Evolutionary conservation across 2,329 filamentous ascomycete species (phyloP).

Genomic region (Aureobasidium namibiae): DNA sequence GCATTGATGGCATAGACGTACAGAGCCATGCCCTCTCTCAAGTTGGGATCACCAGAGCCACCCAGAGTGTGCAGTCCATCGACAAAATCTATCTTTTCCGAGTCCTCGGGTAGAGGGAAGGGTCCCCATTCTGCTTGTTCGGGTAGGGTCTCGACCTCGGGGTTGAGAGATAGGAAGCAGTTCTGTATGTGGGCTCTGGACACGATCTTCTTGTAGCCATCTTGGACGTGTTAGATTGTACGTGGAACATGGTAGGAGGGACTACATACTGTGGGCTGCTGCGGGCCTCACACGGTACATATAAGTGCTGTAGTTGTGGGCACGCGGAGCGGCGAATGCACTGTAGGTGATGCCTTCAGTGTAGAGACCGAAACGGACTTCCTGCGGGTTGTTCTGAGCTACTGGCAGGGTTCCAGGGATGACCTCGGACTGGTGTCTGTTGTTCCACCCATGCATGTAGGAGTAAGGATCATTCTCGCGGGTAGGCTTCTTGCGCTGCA

Average conservation of each 20-base stretch:
- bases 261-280: slow-evolving; percentile 32
- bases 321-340: slow-evolving; percentile 36
- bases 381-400: slow-evolving; percentile 36
- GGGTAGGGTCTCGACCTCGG: slow-evolving; percentile 39
- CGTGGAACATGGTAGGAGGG: slow-evolving; percentile 15
- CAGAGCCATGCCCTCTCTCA: slow-evolving; percentile 41
- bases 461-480: slow-evolving; percentile 31
- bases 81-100: slow-evolving; percentile 38
- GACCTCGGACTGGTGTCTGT: slow-evolving; percentile 33
- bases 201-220: slow-evolving; percentile 16
- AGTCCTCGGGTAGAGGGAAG: slow-evolving; percentile 30
- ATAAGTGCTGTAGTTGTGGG: slow-evolving; percentile 36
- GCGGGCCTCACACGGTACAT: slow-evolving; percentile 38
- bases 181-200: slow-evolving; percentile 27
- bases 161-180: slow-evolving; percentile 41
- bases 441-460: slow-evolving; percentile 31
- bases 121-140: slow-evolving; percentile 44
- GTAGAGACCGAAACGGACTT: slow-evolving; percentile 36
- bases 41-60: slow-evolving; percentile 44
- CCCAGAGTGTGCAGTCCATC: slow-evolving; percentile 43
- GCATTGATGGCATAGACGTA: slow-evolving; percentile 43
- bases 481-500: slow-evolving; percentile 30
- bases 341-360: slow-evolving; percentile 39
- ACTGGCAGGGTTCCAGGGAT: slow-evolving; percentile 36
- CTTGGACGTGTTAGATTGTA: neutral